Conservation (phyloP, 331 rosid genomes). For the Quercus lobata region DNA sequence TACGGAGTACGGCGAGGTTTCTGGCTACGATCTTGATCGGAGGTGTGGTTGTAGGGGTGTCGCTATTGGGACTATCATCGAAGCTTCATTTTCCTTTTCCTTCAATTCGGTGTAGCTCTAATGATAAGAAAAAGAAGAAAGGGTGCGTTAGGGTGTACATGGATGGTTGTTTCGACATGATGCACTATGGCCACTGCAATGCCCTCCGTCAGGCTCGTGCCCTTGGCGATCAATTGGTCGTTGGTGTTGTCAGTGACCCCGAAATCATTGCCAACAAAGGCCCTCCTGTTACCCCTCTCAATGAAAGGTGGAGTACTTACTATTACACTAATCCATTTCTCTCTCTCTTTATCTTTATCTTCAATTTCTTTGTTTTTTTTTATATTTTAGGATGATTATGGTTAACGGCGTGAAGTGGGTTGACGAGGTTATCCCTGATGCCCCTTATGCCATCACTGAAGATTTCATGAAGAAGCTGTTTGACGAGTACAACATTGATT, state of each 20-base stretch:
- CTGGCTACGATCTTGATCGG: slow-evolving; percentile 63
- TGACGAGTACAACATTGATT: slow-evolving; percentile 52
- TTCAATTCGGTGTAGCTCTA: not conserved
- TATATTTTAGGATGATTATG: slow-evolving; percentile 62
- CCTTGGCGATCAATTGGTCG: slow-evolving; percentile 55
- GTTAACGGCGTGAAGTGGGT: slow-evolving; percentile 84
- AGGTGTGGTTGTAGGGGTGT: slow-evolving; percentile 54
- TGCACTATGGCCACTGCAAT: slow-evolving; percentile 72
- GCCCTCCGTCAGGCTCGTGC: slow-evolving; percentile 72
- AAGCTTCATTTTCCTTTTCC: slow-evolving; percentile 16
- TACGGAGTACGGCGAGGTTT: slow-evolving; percentile 44
- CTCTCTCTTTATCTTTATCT: too few species aligned
- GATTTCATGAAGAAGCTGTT: slow-evolving; percentile 65
- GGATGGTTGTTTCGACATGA: slow-evolving; percentile 70
- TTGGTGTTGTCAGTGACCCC: slow-evolving; percentile 58
- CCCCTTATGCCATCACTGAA: slow-evolving; percentile 65
- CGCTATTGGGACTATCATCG: slow-evolving; percentile 36
- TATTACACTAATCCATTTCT: too few species aligned
- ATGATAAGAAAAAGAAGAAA: slow-evolving; percentile 40
- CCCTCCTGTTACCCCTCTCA: slow-evolving; percentile 56
- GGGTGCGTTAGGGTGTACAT: slow-evolving; percentile 48
- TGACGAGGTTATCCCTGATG: slow-evolving; percentile 58
- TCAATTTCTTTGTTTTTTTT: too few species aligned
- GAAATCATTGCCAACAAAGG: slow-evolving; percentile 57
- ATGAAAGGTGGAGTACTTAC: slow-evolving; percentile 36